Evolutionary conservation across 352 stramenopile genomes (phyloP).

Genomic region (Salisapilia sapeloensis): DNA sequence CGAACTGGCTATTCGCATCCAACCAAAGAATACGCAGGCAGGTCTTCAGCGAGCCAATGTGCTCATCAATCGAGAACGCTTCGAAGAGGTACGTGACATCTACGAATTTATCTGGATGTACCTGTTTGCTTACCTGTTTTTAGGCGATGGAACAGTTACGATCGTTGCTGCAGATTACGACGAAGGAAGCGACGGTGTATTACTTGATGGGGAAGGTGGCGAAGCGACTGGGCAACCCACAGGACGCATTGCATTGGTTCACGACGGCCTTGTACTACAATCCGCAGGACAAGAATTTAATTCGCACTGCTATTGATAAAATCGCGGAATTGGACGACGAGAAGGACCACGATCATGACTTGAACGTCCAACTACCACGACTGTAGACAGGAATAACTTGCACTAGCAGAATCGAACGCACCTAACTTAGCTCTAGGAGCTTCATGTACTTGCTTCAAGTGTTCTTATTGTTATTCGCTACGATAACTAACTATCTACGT

Average conservation of each 20-base stretch:
- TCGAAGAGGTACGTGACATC: conserved; percentile 41
- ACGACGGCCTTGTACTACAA: conserved; percentile 93
- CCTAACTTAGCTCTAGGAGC: too few species aligned
- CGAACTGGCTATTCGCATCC: conserved; percentile 69
- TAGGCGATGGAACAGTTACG: conserved; percentile 84
- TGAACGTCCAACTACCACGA: background rate
- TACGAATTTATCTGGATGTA: background rate
- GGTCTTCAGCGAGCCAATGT: conserved; percentile 92
- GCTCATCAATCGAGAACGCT: conserved; percentile 84
- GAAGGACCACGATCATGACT: conserved; percentile 1
- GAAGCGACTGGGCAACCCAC: conserved; percentile 70
- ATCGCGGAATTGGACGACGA: conserved; percentile 17
- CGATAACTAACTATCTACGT: too few species aligned
- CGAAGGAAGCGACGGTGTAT: conserved; percentile 92
- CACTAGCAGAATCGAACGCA: conserved; percentile 2
- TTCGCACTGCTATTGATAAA: conserved; percentile 92
- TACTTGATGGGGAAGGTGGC: conserved; percentile 94
- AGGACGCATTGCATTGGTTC: conserved; percentile 93
- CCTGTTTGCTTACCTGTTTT: background rate
- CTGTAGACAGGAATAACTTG: too few species aligned
- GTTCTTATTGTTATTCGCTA: too few species aligned
- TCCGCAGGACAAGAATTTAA: conserved; percentile 94
- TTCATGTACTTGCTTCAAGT: too few species aligned
- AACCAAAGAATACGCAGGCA: conserved; percentile 87
- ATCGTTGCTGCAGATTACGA: conserved; percentile 84